Evolutionary conservation across 352 stramenopile genomes (phyloP).

Genomic region (Globisporangium paddicum): DNA sequence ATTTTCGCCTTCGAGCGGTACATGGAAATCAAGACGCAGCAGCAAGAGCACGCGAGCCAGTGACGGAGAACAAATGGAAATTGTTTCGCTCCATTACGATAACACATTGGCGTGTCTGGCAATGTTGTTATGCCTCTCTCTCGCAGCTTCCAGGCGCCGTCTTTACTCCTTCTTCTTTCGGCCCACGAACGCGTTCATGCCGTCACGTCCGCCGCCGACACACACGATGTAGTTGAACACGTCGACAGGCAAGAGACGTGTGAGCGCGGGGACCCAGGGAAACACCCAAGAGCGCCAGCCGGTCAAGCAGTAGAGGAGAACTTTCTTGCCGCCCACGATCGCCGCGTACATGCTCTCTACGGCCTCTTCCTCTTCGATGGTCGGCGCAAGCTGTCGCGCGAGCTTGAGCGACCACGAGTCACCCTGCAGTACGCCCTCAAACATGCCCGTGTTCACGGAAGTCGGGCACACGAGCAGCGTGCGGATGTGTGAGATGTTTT

Average conservation of each 20-base stretch:
- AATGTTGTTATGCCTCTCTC: neutral
- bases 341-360: slow-evolving; percentile 43
- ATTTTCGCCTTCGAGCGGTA: slow-evolving; percentile 80
- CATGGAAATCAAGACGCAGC: slow-evolving; percentile 12
- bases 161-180: neutral
- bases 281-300: slow-evolving; percentile 48
- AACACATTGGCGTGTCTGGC: too few relatives aligned
- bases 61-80: neutral
- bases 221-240: slow-evolving; percentile 49
- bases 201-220: slow-evolving; percentile 53
- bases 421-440: slow-evolving; percentile 44
- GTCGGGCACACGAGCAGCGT: slow-evolving; percentile 75
- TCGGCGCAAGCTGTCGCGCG: slow-evolving; percentile 39
- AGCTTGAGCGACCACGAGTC: slow-evolving; percentile 32
- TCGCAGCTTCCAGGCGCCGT: neutral
- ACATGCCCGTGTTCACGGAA: slow-evolving; percentile 76
- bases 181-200: slow-evolving; percentile 76
- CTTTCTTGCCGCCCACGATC: slow-evolving; percentile 48
- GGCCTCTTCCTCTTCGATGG: slow-evolving; percentile 43
- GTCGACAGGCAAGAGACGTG: slow-evolving; percentile 49
- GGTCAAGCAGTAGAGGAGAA: slow-evolving; percentile 62
- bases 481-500: slow-evolving; percentile 46
- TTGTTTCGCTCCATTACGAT: neutral
- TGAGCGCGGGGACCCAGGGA: slow-evolving; percentile 42
- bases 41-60: neutral